A percentile compares a stretch with the other conserved stretches of the same genome.
These are phyloP conservation scores for Grammothele lineata DNA, from an alignment of 768 basidiomycete genomes.

Conservation along the genomic window DNA sequence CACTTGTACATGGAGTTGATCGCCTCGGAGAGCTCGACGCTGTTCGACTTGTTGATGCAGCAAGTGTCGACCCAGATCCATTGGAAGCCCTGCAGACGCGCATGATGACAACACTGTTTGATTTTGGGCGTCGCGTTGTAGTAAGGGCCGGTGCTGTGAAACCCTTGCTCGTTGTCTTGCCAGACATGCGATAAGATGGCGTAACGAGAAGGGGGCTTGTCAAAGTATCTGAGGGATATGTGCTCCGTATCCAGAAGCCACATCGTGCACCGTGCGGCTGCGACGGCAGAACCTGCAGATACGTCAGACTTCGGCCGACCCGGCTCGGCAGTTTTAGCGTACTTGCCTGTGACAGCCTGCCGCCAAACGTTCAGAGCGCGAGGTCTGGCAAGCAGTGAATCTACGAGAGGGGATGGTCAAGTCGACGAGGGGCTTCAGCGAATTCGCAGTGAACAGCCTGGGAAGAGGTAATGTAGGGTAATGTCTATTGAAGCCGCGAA, in stretches of 20 bases:
- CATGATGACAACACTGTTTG: conserved; percentile 6
- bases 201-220: not conserved
- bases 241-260: not conserved
- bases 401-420: no score
- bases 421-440: no score
- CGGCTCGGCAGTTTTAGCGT: no score
- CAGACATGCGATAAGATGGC: conserved; percentile 15
- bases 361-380: no score
- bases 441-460: no score
- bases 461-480: no score
- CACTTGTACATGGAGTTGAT: conserved; percentile 11
- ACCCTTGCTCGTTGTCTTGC: conserved; percentile 5
- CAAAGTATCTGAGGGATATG: not conserved
- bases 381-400: no score
- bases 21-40: conserved; percentile 8
- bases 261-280: no score
- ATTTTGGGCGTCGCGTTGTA: conserved; percentile 3
- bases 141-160: conserved; percentile 1
- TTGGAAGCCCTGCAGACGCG: conserved; percentile 1
- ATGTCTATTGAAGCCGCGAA: no score
- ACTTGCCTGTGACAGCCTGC: no score
- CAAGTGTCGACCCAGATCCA: conserved; percentile 5
- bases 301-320: no score
- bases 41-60: conserved; percentile 12
- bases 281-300: no score